Percentiles rank a stretch among this genome's conserved stretches.
These are phyloP conservation scores for Phytopythium montanum DNA, from an alignment of 352 stramenopile genomes.

Conservation along the genomic window DNA sequence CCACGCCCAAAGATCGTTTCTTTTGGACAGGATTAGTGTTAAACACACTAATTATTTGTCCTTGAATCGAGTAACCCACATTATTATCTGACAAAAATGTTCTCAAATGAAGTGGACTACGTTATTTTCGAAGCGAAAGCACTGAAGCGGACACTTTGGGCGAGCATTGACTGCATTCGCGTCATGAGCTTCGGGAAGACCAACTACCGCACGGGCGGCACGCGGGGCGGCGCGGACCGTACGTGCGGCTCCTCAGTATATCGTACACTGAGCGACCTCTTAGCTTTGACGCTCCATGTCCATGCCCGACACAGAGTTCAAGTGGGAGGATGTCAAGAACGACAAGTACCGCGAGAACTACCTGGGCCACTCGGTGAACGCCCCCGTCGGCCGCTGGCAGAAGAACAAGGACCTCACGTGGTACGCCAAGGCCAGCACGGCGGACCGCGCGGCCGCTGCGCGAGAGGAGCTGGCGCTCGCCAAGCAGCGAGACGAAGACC, in stretches of 20 bases:
- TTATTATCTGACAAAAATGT: too few species aligned
- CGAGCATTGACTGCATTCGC: too few species aligned
- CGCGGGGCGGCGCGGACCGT: conserved; percentile 83
- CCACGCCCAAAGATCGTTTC: conserved; percentile 2
- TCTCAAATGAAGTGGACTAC: neutral
- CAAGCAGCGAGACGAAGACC: conserved; percentile 83
- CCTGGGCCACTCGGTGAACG: conserved; percentile 83
- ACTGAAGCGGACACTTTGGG: neutral
- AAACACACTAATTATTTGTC: neutral
- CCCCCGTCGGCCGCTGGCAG: conserved; percentile 87
- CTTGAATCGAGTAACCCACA: neutral
- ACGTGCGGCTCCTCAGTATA: conserved; percentile 32
- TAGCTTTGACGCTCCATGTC: too few species aligned
- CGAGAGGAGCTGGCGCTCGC: conserved; percentile 62
- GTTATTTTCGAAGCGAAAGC: neutral
- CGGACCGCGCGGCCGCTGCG: conserved; percentile 44
- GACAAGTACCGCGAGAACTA: conserved; percentile 93
- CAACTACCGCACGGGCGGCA: conserved; percentile 86
- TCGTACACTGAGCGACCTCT: too few species aligned
- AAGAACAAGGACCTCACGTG: conserved; percentile 89
- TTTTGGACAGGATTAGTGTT: neutral
- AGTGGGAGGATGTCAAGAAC: conserved; percentile 93
- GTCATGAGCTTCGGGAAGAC: conserved; percentile 85
- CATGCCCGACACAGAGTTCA: conserved; percentile 63
- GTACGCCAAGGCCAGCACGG: conserved; percentile 81